Conservation (phyloP, 257 asterid genomes). For the Solanum ossicruentum region DNA sequence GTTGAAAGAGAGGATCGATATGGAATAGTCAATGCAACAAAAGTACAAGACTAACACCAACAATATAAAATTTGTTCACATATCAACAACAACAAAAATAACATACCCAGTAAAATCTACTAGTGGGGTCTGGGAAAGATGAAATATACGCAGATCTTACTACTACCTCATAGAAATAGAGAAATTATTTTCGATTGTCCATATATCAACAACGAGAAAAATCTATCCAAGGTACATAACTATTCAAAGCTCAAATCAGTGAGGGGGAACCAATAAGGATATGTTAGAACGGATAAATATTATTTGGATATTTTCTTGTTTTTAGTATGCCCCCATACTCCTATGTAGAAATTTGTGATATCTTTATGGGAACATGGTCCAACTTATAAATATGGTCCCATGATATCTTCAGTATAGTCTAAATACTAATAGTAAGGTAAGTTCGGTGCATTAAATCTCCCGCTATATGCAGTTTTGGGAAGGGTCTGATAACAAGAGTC, state of each 20-base stretch:
- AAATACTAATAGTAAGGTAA: too few species aligned
- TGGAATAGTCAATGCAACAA: not conserved
- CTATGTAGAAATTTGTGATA: slow-evolving; percentile 7
- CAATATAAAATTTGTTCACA: not conserved
- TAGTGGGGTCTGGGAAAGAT: rapidly evolving
- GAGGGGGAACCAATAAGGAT: not conserved
- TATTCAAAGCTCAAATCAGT: not conserved
- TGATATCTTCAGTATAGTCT: slow-evolving; percentile 1
- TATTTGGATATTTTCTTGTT: not conserved
- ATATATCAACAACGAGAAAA: not conserved
- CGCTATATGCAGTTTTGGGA: too few species aligned
- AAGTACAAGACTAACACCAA: not conserved
- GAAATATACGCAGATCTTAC: too few species aligned
- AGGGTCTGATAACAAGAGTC: too few species aligned
- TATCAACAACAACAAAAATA: too few species aligned
- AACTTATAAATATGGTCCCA: slow-evolving; percentile 9
- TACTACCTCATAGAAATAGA: too few species aligned
- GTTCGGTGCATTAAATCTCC: too few species aligned
- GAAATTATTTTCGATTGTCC: too few species aligned
- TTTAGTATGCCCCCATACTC: not conserved
- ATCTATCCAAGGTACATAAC: not conserved
- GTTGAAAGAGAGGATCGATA: not conserved
- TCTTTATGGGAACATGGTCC: slow-evolving; percentile 20
- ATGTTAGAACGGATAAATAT: not conserved
- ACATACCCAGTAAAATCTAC: too few species aligned